Base-by-base conservation (phyloP, 2,329 filamentous ascomycete genomes). In the Colletotrichum costaricense region DNA sequence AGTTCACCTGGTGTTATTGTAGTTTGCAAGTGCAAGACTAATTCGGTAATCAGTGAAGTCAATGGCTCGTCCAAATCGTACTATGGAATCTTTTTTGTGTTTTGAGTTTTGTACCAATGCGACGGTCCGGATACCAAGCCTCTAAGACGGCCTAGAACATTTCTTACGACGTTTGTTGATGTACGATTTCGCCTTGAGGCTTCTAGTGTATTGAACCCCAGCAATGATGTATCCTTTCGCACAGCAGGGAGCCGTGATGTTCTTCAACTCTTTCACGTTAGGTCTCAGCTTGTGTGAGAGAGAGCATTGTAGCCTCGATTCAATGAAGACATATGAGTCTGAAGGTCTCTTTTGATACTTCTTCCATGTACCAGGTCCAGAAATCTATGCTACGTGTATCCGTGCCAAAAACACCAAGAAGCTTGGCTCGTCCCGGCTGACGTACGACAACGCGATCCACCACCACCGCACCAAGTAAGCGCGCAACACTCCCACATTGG, bases 351-450 rank as follows among this genome's bases (percentile, higher is more conserved):
- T 42, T 63, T 52, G 42, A 42, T 52, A 33, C 33, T 63, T 42
- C 38, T 63, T 38, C 59, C 26, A 62, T 42, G 19, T 1, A 9
- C 42, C 16, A n/a, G 7, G 1, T 49, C 24, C 46, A 8, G 33
- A 0, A 5, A 12, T 12, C 11, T 12, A 35, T 12, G 2, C 33
- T 35, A 12, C 33, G 33, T 35, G 11, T 12, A 35, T 35, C 33
- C 64, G 58, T 59, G 58, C 49, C 38, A 49, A 72, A 67, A 72
- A 54, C 69, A 72, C 65, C 66, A 69, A 72, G 69, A 69, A 30
- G 26, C 69, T 72, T 72, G 69, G 69, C 69, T 69, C 26, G 16
- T 49, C 66, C 59, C 55, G 52, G 69, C 69, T 72, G 69, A 72
- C 69, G 69, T 64, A 72, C 66, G 46, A 56, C 46, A n/a, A 63